Base-by-base conservation (phyloP, 495 filamentous ascomycete species). In the Platismatia glauca region DNA sequence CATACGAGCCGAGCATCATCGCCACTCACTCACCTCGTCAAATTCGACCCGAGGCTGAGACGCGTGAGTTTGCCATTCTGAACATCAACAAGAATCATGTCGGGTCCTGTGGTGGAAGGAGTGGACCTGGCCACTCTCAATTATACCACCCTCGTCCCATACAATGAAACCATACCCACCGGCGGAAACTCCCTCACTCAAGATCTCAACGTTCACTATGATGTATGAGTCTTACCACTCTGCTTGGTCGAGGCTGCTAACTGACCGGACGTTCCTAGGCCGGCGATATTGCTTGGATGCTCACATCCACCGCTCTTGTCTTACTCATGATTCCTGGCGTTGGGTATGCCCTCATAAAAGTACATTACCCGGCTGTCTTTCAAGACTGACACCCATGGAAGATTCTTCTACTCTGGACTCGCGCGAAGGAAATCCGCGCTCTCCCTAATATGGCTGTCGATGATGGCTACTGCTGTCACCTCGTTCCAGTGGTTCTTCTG, bases 401-500 rank as follows among this genome's bases (percentile, higher is more conserved):
- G 91, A 55, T 97, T 98, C 84, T 97, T 98, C 82, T 98, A 98
- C 79, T 97, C 91, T 15, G 94, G 94, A 63, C 87, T 97, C 41
- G 94, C 94, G n/a, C 87, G 94, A 63, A 83, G 94, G 71, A 98
- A 97, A 80, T 96, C 91, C 1, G 94, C 94, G 18, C 82, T 98
- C 60, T 90, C 91, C 11, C 79, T 97, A 67, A 91, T 98, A 74
- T 97, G 91, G 91, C 85, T 97, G 24, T 91, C 91, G n/a, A 79
- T 97, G 72, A 96, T 97, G 88, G 86, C 91, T n/a, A 85, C 88
- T 27, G 91, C 89, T 20, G 86, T 98, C 55, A 85, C 90, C 13
- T 87, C 86, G 31, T 96, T 98, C 77, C 93, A 97, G 74, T 98
- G 94, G 93, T 98, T 97, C 80, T 96, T 98, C 81, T 97, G 93